These are phyloP conservation scores for Lodderomyces beijingensis DNA, from an alignment of 1,139 yeast species.

Conservation along the genomic window DNA sequence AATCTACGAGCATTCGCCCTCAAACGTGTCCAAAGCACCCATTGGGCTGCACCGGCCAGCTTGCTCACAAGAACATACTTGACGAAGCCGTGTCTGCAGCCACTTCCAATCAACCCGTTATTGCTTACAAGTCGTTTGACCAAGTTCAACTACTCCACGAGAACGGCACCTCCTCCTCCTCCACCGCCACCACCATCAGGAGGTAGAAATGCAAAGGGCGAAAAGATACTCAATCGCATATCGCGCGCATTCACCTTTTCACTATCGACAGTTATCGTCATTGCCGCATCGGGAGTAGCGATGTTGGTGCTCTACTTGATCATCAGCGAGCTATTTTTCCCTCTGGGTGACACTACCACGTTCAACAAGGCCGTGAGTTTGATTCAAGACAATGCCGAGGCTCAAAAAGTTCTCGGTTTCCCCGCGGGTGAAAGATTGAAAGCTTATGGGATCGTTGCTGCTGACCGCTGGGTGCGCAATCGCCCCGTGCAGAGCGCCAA, in stretches of 20 bases:
- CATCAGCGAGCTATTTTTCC: constrained; percentile 73
- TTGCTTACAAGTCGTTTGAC: constrained; percentile 1
- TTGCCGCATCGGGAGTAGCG: constrained; percentile 65
- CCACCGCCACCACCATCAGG: constrained; percentile 35
- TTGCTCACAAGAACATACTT: constrained; percentile 2
- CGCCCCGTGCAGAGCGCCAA: constrained; percentile 69
- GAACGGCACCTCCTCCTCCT: constrained; percentile 42
- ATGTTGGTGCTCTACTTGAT: constrained; percentile 73
- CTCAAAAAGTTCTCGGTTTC: constrained; percentile 55
- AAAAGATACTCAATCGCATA: constrained; percentile 33
- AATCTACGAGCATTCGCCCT: neutral
- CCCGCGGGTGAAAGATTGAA: constrained; percentile 57
- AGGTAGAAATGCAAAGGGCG: constrained; percentile 41
- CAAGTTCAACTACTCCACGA: constrained; percentile 18
- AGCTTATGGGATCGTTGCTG: constrained; percentile 75
- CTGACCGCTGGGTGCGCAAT: constrained; percentile 81
- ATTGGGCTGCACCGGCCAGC: constrained; percentile 1
- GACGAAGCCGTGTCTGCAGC: neutral
- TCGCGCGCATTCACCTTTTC: constrained; percentile 59
- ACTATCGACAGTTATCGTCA: constrained; percentile 54
- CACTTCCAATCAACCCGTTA: neutral
- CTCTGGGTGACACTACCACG: constrained; percentile 87
- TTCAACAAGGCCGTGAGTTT: constrained; percentile 81
- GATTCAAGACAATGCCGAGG: constrained; percentile 62
- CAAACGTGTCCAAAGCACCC: too few species aligned